phyloP scores from a whole-genome alignment of 208 protist genomes.

The Leishmania major region DNA sequence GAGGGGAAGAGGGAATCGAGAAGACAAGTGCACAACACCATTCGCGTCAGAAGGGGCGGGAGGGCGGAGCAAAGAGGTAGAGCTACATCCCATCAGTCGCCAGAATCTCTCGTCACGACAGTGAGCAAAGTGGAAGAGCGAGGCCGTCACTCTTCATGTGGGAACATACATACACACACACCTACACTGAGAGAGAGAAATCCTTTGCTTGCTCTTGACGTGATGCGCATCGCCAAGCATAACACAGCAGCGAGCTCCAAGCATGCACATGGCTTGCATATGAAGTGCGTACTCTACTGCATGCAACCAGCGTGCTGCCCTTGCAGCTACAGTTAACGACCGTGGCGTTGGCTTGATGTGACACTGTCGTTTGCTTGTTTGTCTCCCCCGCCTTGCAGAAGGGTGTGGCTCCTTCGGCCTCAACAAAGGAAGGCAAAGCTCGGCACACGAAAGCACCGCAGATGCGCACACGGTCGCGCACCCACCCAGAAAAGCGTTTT shows the following conservation, averaged over 20 bases:
- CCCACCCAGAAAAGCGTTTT: background rate
- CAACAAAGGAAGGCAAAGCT: background rate
- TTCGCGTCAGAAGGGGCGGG: background rate
- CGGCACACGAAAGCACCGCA: background rate
- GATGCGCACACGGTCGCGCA: background rate
- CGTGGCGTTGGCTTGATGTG: background rate
- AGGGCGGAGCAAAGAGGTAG: background rate
- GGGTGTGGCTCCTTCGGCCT: background rate
- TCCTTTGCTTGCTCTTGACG: background rate
- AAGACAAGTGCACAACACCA: background rate
- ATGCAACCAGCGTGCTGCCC: background rate
- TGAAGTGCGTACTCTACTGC: background rate
- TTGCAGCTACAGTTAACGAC: background rate
- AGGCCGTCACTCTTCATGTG: background rate
- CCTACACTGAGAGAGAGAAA: too few relatives aligned
- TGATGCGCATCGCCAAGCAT: background rate
- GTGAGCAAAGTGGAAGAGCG: background rate
- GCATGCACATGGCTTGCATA: too few relatives aligned
- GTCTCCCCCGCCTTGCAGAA: background rate
- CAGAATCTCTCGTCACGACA: too few relatives aligned
- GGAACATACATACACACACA: background rate
- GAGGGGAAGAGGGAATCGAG: background rate
- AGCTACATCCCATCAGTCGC: background rate
- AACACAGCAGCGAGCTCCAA: background rate
- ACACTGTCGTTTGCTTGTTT: background rate